phyloP scores from a whole-genome alignment of 371 early-diverging fungal genomes.

The Dichotomocladium elegans region DNA sequence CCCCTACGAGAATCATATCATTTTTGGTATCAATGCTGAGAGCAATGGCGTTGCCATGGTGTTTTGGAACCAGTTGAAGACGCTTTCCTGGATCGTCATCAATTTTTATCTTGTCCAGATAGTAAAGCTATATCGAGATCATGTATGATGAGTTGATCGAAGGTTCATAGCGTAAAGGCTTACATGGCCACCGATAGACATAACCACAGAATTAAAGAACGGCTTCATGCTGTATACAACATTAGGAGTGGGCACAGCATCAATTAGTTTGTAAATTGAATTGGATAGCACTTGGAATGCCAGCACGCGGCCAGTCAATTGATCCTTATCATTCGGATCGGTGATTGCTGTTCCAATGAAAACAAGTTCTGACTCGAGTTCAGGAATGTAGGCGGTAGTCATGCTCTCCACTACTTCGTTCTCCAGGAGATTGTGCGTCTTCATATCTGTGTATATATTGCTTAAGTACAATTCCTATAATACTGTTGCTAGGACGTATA shows the following conservation, averaged over 20 bases:
- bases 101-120: constrained; percentile 21
- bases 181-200: constrained; percentile 60
- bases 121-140: constrained; percentile 29
- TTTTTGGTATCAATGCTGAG: constrained; percentile 60
- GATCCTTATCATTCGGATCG: constrained; percentile 41
- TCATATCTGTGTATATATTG: background rate
- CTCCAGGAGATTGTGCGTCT: constrained; percentile 26
- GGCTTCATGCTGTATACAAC: constrained; percentile 44
- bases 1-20: constrained; percentile 80
- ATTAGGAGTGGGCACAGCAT: constrained; percentile 36
- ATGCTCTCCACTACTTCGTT: constrained; percentile 49
- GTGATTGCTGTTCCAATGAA: constrained; percentile 62
- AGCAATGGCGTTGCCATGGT: constrained; percentile 57
- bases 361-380: constrained; percentile 28
- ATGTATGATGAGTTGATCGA: background rate
- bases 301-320: constrained; percentile 51
- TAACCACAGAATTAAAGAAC: constrained; percentile 32
- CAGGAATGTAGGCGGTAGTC: constrained; percentile 22
- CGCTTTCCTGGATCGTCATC: constrained; percentile 20
- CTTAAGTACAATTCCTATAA: background rate
- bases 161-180: background rate
- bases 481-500: constrained; percentile 9
- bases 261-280: constrained; percentile 35
- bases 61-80: constrained; percentile 21
- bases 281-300: constrained; percentile 42